Evolutionary conservation across 1,284 basidiomycete genomes (phyloP), one percentile per base, ranked within the genome.

Genomic region (Pseudozyma hubeiensis): DNA sequence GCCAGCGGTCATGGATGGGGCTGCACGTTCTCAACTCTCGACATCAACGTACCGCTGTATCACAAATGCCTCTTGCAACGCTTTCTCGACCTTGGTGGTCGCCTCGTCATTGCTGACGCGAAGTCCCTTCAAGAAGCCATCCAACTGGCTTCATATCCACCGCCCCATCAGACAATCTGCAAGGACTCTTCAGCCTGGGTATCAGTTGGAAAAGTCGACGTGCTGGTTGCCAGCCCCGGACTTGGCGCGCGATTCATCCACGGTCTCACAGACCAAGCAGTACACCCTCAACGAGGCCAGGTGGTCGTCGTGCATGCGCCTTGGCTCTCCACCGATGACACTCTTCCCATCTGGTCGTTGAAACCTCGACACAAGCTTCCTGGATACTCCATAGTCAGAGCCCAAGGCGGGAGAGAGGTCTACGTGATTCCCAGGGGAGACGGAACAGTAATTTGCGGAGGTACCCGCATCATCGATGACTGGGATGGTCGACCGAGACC

Each of bases 341-440:
- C 2, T n/a, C 1, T 10, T 37, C n/a, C 52, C 37, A 19, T 11
- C 29, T 48, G 52, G 34, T 16, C 40, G 2, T 10, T 43, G 4
- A 44, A 30, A 13, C 50, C 55, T 14, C 33, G 48, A 34, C 16
- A 64, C 41, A 14, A 40, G 14, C 47, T 74, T 7, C 67, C 64
- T 6, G 64, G 71, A 14, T 56, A 31, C 51, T 66, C 71, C 7
- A 49, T 73, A 5, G 60, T 78, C 11, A 56, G 64, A 16, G 31
- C 61, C 17, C 62, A 75, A 55, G 62, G 71, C n/a, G 60, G 62
- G 14, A 29, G 80, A 37, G 79, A 81, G 33, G 60, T 67, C 5
- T 81, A 81, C 61, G 41, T 77, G 24, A 79, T 81, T 47, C 80
- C 80, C 0, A 57, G 78, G 7, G 77, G 77, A 1, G 77, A 80